Evolutionary conservation across 202 grass and related monocot genomes (phyloP), one percentile per base, ranked within the genome.

Genomic region (Schoenoplectus triqueter): DNA sequence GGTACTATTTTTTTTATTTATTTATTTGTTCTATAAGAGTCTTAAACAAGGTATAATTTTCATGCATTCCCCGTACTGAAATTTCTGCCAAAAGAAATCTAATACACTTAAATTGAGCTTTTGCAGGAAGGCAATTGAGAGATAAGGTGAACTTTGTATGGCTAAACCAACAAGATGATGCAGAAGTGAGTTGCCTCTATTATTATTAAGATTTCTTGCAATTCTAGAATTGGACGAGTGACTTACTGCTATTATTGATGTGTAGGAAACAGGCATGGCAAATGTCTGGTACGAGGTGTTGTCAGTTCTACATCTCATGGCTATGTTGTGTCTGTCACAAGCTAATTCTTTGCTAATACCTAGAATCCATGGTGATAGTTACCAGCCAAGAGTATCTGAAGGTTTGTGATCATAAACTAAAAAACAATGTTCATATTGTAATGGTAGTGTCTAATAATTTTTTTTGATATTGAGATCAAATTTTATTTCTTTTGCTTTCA

Each of bases 231-330:
- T 13, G 7, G 7, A 83, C n/a, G 41, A 60, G 10, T 67, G 7
- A 83, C 71, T 71, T 55, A 83, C 55, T 83, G 17, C 40, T 50
- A 83, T 70, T 85, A 51, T 60, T 17, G 40, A 64, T 67, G 87
- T 80, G 81, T 87, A 99, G 97, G 97, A 99, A 91, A 99, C 91
- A 71, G 50, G 73, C 46, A 90, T 96, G 80, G 5, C 85, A 74
- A 91, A 99, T 84, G 92, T 91, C 66, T 99, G 93, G 97, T 99
- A 99, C 64, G 97, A 99, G 89, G 93, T 96, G 64, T 84, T 99
- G 39, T 99, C 97, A 75, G 92, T 96, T 64, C 86, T 99, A 73
- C 97, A 99, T 86, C 87, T 99, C 88, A 96, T 99, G 93, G 88
- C 93, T 75, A 87, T 94, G 89, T 73, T 99, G 42, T 99, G 93